These are phyloP conservation scores for Fusarium sp. DNA, from an alignment of 2,329 filamentous ascomycete species.

Conservation along the genomic window DNA sequence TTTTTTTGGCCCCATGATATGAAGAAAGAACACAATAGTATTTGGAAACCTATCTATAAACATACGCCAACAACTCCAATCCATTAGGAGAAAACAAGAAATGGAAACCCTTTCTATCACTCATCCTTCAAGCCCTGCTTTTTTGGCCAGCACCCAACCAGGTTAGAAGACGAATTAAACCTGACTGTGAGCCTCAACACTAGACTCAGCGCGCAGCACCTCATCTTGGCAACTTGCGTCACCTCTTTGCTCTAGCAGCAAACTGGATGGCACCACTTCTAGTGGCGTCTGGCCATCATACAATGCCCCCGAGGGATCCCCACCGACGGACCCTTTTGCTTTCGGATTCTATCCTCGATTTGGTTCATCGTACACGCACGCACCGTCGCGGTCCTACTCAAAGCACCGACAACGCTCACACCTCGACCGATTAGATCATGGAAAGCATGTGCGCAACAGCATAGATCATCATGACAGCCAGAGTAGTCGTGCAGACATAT, in stretches of 20 bases:
- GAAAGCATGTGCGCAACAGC: constrained; percentile 8
- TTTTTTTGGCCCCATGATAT: neutral
- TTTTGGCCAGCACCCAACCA: neutral
- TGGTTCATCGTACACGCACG: neutral
- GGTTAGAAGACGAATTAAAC: neutral
- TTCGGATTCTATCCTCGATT: neutral
- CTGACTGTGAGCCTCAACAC: neutral
- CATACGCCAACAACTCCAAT: neutral
- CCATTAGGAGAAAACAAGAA: neutral
- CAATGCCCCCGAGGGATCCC: neutral
- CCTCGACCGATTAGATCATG: constrained; percentile 10
- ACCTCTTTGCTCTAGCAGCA: neutral
- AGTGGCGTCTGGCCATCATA: neutral
- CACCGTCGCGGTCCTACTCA: neutral
- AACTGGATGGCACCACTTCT: neutral
- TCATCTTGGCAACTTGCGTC: neutral
- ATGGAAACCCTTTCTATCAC: neutral
- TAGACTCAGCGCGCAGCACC: neutral
- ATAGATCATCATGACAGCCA: constrained; percentile 25
- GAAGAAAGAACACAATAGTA: neutral
- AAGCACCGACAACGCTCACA: neutral
- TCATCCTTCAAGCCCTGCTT: neutral
- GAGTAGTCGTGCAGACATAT: constrained; percentile 32
- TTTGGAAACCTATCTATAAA: neutral
- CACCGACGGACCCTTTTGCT: neutral